Evolutionary conservation across 129 eudicot genomes (phyloP), one percentile per base, ranked within the genome.

Genomic region (Deinandra increscens): DNA sequence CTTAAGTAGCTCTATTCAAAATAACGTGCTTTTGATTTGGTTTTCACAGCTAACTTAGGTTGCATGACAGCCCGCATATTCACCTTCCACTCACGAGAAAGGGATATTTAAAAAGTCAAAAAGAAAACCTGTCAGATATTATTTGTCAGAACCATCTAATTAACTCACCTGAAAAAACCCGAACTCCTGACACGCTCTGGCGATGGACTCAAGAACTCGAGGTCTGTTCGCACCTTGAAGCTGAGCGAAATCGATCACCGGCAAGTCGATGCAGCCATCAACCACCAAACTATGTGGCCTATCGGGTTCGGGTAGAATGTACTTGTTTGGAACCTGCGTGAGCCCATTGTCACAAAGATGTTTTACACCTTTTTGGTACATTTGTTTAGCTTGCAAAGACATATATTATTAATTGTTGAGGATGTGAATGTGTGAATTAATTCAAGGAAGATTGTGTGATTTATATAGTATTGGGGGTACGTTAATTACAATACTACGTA

Each of bases 121-220:
- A n/a, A n/a, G n/a, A n/a, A n/a, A n/a, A n/a, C n/a, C n/a, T n/a
- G n/a, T n/a, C n/a, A n/a, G n/a, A n/a, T n/a, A n/a, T n/a, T n/a
- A n/a, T n/a, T n/a, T n/a, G n/a, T n/a, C n/a, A n/a, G n/a, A n/a
- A 26, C 31, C 19, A 12, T 15, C n/a, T n/a, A n/a, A 8, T 50
- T 36, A 37, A 0, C 36, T n/a, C 23, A 86, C 92, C 86, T 83
- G 92, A 17, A 86, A 83, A 63, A 86, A 80, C 0, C 92, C 92
- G 7, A 70, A 86, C 34, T 78, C 82, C 36, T 81, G 76, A 54
- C 92, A 83, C 54, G 88, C 88, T 42, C 76, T 69, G 0, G 86
- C 59, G 26, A 86, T 75, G 10, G 76, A 64, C 13, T 53, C 8
- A 41, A 86, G 86, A 36, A 75, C 79, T 11, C 34, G 81, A 1